These are phyloP conservation scores for Saussurea involucrata DNA, from an alignment of 129 eudicot species.

Conservation along the genomic window DNA sequence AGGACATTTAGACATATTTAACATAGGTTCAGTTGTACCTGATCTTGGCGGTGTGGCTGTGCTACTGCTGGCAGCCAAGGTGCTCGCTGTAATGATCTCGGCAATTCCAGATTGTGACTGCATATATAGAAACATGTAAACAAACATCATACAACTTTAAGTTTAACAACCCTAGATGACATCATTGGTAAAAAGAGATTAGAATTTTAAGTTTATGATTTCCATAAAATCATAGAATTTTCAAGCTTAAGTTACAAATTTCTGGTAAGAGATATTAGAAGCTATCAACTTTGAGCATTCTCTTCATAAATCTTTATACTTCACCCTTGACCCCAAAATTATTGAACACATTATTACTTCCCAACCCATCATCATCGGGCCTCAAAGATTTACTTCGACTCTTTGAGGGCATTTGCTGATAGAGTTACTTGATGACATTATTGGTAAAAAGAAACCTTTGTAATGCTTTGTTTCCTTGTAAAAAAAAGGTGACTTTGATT, in stretches of 20 bases:
- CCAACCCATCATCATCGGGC: background rate
- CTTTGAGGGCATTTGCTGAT: background rate
- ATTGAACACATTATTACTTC: background rate
- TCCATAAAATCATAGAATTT: background rate
- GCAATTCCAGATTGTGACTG: conserved; percentile 9
- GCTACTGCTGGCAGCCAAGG: background rate
- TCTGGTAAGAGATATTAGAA: background rate
- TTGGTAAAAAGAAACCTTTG: background rate
- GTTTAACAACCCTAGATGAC: too few species aligned
- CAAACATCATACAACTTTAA: background rate
- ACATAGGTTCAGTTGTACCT: conserved; percentile 12
- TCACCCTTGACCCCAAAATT: background rate
- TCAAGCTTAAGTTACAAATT: too few species aligned
- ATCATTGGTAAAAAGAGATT: too few species aligned
- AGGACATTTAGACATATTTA: background rate
- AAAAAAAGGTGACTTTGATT: background rate
- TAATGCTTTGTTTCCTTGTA: background rate
- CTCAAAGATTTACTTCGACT: background rate
- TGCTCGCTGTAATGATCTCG: conserved; percentile 5
- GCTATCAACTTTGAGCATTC: background rate
- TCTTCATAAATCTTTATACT: background rate
- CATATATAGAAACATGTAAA: conserved; percentile 2
- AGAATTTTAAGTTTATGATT: too few species aligned
- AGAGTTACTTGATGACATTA: conserved; percentile 2
- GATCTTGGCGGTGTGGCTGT: conserved; percentile 1